Evolutionary conservation across 2,329 filamentous ascomycete genomes (phyloP).

Genomic region (Hawksworthiomyces lignivorus): DNA sequence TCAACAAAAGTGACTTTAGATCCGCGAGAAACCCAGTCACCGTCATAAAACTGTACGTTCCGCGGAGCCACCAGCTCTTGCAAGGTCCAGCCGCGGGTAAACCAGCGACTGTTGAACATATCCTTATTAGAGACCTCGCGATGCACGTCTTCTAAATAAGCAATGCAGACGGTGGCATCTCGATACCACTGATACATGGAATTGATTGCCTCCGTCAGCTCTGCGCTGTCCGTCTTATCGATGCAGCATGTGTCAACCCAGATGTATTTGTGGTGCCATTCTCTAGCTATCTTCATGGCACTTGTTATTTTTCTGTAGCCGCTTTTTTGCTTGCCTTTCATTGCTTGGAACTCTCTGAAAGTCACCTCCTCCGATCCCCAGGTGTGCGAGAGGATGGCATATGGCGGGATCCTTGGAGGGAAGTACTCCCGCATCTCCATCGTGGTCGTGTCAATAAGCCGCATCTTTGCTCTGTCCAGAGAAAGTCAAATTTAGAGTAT

Average conservation of each 20-base stretch:
- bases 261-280: conserved; percentile 6
- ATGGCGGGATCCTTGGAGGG: conserved; percentile 4
- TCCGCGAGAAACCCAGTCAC: conserved; percentile 21
- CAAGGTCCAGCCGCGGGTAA: conserved; percentile 47
- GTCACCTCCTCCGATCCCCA: conserved; percentile 10
- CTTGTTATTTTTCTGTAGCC: conserved; percentile 9
- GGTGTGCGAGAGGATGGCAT: conserved; percentile 18
- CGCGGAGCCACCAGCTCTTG: conserved; percentile 55
- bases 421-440: conserved; percentile 14
- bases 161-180: conserved; percentile 8
- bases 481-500: no score
- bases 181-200: conserved; percentile 17
- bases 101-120: conserved; percentile 20
- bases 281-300: neutral
- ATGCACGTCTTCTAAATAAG: conserved; percentile 6
- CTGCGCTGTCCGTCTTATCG: conserved; percentile 13
- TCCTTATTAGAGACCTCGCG: neutral
- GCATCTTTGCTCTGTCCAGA: no score
- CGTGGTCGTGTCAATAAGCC: conserved; percentile 15
- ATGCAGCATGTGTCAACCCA: conserved; percentile 20
- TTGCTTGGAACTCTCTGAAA: conserved; percentile 1
- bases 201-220: conserved; percentile 16
- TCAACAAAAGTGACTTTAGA: conserved; percentile 15
- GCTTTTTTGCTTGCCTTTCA: neutral
- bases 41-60: conserved; percentile 23